Conservation (phyloP, 306 rosid species). For the Oxytropis ochrocephala region DNA sequence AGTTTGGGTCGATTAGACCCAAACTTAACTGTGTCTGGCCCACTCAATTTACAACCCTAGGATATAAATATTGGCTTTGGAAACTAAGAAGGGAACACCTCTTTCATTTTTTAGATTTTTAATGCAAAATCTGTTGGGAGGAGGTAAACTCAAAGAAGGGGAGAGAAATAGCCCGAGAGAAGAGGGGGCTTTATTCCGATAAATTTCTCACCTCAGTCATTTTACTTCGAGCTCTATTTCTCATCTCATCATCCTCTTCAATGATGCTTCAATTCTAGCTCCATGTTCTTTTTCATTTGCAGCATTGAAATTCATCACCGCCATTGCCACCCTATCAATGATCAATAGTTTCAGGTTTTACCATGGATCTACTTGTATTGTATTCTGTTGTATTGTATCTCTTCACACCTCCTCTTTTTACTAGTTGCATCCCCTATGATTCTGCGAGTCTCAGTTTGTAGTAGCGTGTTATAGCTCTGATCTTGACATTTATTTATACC, state of each 20-base stretch:
- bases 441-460: too few relatives aligned
- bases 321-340: not conserved
- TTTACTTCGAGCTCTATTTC: not conserved
- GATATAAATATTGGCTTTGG: not conserved
- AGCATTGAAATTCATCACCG: conserved; percentile 10
- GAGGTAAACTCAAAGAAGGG: not conserved
- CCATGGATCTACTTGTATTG: not conserved
- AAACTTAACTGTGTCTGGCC: too few relatives aligned
- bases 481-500: not conserved
- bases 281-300: not conserved
- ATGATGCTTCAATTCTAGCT: not conserved
- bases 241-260: not conserved
- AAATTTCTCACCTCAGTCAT: not conserved
- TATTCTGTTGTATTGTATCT: conserved; percentile 10
- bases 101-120: not conserved
- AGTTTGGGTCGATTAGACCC: too few relatives aligned
- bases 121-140: not conserved
- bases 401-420: not conserved
- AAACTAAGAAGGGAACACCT: not conserved
- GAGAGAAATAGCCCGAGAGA: not conserved
- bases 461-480: too few relatives aligned
- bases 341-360: not conserved
- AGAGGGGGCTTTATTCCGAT: not conserved
- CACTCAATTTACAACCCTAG: not conserved
- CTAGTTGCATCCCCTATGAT: not conserved